Conservation (phyloP, 2,329 filamentous ascomycete species). For the Alternaria gaisen region DNA sequence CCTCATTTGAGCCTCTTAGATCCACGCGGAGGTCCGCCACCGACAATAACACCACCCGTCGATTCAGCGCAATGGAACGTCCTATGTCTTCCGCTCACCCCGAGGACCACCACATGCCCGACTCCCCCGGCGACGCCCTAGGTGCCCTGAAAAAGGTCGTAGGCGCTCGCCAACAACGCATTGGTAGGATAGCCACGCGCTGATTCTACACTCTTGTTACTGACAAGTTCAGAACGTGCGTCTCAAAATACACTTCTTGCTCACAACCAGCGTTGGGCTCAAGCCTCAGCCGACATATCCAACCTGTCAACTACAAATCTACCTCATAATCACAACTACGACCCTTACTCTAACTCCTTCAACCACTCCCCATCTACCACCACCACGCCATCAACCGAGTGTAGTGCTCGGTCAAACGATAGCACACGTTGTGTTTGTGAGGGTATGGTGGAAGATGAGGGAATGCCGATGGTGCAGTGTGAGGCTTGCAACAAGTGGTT, state of each 20-base stretch:
- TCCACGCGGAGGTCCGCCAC: slow-evolving; percentile 28
- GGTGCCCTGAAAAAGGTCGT: slow-evolving; percentile 54
- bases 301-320: slow-evolving; percentile 20
- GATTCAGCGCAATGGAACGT: slow-evolving; percentile 48
- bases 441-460: slow-evolving; percentile 57
- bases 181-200: slow-evolving; percentile 37
- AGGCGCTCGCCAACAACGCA: slow-evolving; percentile 47
- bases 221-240: slow-evolving; percentile 39
- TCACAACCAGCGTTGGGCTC: slow-evolving; percentile 58
- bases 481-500: slow-evolving; percentile 71
- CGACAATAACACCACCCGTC: slow-evolving; percentile 30
- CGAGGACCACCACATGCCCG: slow-evolving; percentile 38
- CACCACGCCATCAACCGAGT: slow-evolving; percentile 63
- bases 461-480: slow-evolving; percentile 68
- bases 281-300: slow-evolving; percentile 52
- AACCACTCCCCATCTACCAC: slow-evolving; percentile 58
- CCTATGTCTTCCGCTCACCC: slow-evolving; percentile 26
- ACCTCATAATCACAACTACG: slow-evolving; percentile 32
- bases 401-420: slow-evolving; percentile 60
- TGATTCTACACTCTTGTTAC: slow-evolving; percentile 6
- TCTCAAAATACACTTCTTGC: slow-evolving; percentile 52
- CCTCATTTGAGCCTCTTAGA: slow-evolving; percentile 42
- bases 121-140: slow-evolving; percentile 51
- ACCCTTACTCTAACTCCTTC: slow-evolving; percentile 51
- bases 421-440: slow-evolving; percentile 67